Base-by-base conservation (phyloP, 1,284 basidiomycete species). In the Pseudozyma hubeiensis region DNA sequence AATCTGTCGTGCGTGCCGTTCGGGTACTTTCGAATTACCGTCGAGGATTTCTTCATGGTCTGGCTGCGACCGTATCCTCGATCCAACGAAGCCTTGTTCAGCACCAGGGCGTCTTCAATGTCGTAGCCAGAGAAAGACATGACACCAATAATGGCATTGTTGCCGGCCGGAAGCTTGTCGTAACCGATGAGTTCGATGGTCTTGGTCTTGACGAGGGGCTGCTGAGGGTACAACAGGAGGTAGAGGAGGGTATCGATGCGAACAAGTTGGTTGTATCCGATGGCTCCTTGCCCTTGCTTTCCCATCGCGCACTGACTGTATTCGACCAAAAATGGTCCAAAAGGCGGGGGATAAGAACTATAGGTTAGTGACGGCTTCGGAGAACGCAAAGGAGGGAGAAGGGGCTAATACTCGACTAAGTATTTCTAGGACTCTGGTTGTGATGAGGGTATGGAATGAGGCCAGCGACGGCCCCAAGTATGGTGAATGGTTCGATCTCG, bases 111-210 rank as follows among this genome's bases (percentile, higher is more conserved):
- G 86, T 99, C 97, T 86, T 99, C 97, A 71, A 99, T 99, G 88
- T 99, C 97, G 85, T 99, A 99, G 31, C 97, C 97, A 3, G 94
- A 97, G 86, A 92, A 99, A 82, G 93, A 94, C 97, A 99, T 99
- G 74, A 99, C 94, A 3, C 96, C 97, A 43, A 99, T 93, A 0
- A 92, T 99, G 5, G 96, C 97, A 84, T 99, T 99, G 86, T 99
- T 95, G 6, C 97, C 97, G 4, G 97, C 97, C 0, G 97, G 97
- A 7, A 99, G 88, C 74, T 91, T 91, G 86, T 99, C 95, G 84
- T 99, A 99, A 0, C 95, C 96, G 59, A 98, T 90, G 55, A 99
- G 86, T 84, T 99, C 97, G 73, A 99, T 82, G 37, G 79, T 77
- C 85, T 96, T 95, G 7, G 97, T 97, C 86, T 98, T 97, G 70